These are phyloP conservation scores for Entomortierella parvispora DNA, from an alignment of 192 early-diverging fungal species.

Conservation along the genomic window DNA sequence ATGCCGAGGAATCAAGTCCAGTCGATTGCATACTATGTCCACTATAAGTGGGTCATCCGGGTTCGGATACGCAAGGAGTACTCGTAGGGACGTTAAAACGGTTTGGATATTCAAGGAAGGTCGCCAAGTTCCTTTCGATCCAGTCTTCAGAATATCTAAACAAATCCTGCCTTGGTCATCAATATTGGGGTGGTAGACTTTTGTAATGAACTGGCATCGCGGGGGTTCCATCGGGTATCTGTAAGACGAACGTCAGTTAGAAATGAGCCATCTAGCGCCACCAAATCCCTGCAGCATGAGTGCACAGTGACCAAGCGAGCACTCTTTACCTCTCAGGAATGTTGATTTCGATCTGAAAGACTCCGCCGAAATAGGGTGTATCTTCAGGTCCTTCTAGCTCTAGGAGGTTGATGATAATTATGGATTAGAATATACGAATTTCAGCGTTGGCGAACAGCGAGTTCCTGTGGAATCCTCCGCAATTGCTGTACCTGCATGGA, in stretches of 20 bases:
- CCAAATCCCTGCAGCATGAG: no score
- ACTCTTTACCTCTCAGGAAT: constrained; percentile 57
- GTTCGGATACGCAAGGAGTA: constrained; percentile 73
- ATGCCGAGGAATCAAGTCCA: background rate
- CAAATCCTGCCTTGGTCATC: constrained; percentile 83
- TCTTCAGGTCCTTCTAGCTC: constrained; percentile 68
- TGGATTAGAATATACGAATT: no score
- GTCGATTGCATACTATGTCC: constrained; percentile 62
- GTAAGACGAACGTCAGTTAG: background rate
- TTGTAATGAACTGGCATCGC: constrained; percentile 72
- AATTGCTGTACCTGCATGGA: constrained; percentile 70
- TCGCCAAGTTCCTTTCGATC: constrained; percentile 72
- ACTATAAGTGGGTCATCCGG: constrained; percentile 79
- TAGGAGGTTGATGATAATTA: no score
- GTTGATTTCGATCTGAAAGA: constrained; percentile 69
- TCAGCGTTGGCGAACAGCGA: no score
- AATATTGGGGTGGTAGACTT: constrained; percentile 86
- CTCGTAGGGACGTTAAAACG: constrained; percentile 64
- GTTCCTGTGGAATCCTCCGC: no score
- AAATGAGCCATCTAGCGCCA: no score
- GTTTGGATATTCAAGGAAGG: constrained; percentile 73
- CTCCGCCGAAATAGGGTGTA: constrained; percentile 74
- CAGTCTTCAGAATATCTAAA: constrained; percentile 72
- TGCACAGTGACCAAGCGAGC: background rate
- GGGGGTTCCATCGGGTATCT: constrained; percentile 83